Evolutionary conservation across 106 monocot species (phyloP), one percentile per base, ranked within the genome.

Genomic region (Dendrobium huoshanense): DNA sequence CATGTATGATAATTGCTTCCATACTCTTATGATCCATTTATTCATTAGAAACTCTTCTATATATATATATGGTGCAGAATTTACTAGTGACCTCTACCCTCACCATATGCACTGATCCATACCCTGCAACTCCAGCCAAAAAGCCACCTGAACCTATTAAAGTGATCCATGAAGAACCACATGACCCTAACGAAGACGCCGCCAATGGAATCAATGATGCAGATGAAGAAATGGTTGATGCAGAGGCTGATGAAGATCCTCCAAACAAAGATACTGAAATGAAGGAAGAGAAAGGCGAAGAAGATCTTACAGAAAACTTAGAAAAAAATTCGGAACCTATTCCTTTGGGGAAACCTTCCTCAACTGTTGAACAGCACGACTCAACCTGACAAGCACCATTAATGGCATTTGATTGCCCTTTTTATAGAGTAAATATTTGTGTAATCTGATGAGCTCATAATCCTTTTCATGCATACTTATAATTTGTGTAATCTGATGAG

Each of bases 171-270:
- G 85, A 78, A 55, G 86, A 78, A 13, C 11, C 56, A 43, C 37
- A 55, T 17, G 76, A 82, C 2, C 80, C 77, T 13, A 19, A 79
- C 27, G 72, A 49, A 51, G 41, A 74, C n/a, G 41, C 80, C 41
- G 59, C 82, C 25, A 92, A 92, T 68, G 95, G 90, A 10, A 80
- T 47, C 40, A 87, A 45, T 55, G 88, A 88, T 73, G 88, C 22
- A 37, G 96, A 96, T 80, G 92, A 83, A 85, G 96, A 96, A 79
- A 96, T 96, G 96, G 79, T 80, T 29, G 94, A 94, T 68, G 96
- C 96, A 55, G 90, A 92, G 22, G 59, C 83, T 8, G 49, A 80
- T 72, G 87, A 86, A 24, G 80, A 81, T 58, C 56, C 27, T 5
- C 1, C 29, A 2, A 78, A 29, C 77, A 72, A 78, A 9, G 90